A percentile compares a stretch with the other conserved stretches of the same genome.
Conservation (phyloP, 768 basidiomycete genomes). For the Glaciozyma martinii region DNA sequence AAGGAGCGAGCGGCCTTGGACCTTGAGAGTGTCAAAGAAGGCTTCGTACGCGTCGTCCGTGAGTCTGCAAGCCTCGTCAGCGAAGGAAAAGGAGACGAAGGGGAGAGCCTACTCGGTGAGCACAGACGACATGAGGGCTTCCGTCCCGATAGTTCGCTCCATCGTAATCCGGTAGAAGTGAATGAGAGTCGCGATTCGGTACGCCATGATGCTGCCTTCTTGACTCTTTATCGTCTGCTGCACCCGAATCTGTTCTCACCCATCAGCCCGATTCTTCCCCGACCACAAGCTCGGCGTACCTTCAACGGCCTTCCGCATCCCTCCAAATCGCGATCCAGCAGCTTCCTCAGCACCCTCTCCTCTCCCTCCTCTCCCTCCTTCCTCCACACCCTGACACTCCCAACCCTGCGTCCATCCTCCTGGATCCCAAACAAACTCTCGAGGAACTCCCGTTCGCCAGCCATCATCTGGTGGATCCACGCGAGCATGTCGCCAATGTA, state of each 20-base stretch:
- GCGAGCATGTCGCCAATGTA: constrained; percentile 98
- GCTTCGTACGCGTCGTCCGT: constrained; percentile 69
- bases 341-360: constrained; percentile 62
- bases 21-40: constrained; percentile 80
- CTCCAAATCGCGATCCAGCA: constrained; percentile 72
- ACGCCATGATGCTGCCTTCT: constrained; percentile 83
- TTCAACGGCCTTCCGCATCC: constrained; percentile 82
- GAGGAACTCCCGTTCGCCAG: constrained; percentile 87
- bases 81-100: not conserved
- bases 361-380: constrained; percentile 41
- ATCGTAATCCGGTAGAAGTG: constrained; percentile 92
- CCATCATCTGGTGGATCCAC: constrained; percentile 94
- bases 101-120: constrained; percentile 61
- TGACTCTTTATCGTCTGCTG: constrained; percentile 87
- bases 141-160: constrained; percentile 79
- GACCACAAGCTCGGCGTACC: constrained; percentile 43
- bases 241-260: constrained; percentile 58
- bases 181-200: constrained; percentile 86
- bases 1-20: constrained; percentile 59
- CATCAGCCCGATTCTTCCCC: not conserved
- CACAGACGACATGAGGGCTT: constrained; percentile 64
- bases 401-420: constrained; percentile 65
- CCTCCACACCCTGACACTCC: constrained; percentile 10
- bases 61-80: constrained; percentile 47
- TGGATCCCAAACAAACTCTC: constrained; percentile 72